Evolutionary conservation across 73 alveolate genomes (phyloP).

Genomic region (Effrenium voratum): DNA sequence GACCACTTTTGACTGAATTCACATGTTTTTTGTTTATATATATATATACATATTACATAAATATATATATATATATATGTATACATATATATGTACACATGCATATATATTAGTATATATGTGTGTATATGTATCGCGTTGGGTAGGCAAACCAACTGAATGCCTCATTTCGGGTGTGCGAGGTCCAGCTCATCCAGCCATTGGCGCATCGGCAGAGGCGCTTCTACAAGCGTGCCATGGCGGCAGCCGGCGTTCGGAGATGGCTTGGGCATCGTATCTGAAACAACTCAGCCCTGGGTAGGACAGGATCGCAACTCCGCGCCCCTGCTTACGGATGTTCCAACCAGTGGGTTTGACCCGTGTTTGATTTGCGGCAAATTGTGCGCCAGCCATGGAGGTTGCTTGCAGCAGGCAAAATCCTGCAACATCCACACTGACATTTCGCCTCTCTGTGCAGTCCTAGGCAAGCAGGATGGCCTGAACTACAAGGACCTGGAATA

Average conservation of each 20-base stretch:
- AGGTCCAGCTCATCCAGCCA: conserved; percentile 55
- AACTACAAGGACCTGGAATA: conserved; percentile 15
- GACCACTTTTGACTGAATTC: too few relatives aligned
- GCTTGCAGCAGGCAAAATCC: too few relatives aligned
- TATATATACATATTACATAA: neutral
- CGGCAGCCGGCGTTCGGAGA: neutral
- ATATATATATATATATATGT: neutral
- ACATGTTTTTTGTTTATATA: too few relatives aligned
- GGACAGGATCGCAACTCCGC: too few relatives aligned
- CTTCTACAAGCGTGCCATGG: conserved; percentile 20
- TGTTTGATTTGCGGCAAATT: too few relatives aligned
- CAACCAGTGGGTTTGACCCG: too few relatives aligned
- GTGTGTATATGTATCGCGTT: neutral
- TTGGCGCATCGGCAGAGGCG: conserved; percentile 53
- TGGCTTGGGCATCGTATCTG: neutral
- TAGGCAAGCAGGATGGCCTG: conserved; percentile 52
- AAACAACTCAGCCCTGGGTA: too few relatives aligned
- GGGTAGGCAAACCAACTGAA: neutral
- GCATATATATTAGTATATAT: neutral
- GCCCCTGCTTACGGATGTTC: too few relatives aligned
- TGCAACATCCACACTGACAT: too few relatives aligned
- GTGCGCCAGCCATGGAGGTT: too few relatives aligned
- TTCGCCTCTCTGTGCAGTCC: neutral
- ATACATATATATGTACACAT: neutral
- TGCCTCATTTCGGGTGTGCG: neutral